Evolutionary conservation across 2,329 filamentous ascomycete genomes (phyloP).

Genomic region (Phialemonium atrogriseum): DNA sequence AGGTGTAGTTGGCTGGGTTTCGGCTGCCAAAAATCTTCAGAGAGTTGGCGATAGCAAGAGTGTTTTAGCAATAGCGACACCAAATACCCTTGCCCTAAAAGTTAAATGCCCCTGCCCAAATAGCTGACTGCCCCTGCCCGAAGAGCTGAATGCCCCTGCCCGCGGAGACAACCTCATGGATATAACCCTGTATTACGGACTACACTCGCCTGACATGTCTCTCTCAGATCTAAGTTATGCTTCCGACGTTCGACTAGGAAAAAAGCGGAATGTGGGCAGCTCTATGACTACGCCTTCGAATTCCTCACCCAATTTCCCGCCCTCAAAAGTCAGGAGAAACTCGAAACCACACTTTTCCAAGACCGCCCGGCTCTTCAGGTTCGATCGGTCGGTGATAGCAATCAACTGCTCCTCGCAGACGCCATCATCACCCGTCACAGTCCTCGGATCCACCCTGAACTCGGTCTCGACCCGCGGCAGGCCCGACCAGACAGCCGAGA

Average conservation of each 20-base stretch:
- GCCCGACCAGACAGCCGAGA: conserved; percentile 36
- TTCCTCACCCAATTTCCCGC: conserved; percentile 19
- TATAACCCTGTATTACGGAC: no score
- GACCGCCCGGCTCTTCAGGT: conserved; percentile 46
- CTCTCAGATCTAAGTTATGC: no score
- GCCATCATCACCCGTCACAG: conserved; percentile 19
- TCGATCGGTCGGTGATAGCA: conserved; percentile 39
- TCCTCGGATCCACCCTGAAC: conserved; percentile 31
- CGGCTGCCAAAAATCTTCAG: no score
- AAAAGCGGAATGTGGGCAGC: conserved; percentile 15
- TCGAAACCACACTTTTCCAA: conserved; percentile 48
- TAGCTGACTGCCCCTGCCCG: no score
- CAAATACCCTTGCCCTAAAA: no score
- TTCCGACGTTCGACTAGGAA: conserved; percentile 7
- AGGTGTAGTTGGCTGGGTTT: no score
- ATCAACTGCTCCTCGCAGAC: conserved; percentile 31
- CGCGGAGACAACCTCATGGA: no score
- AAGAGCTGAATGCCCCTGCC: no score
- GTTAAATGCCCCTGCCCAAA: no score
- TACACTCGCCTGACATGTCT: no score
- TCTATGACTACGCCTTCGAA: conserved; percentile 6
- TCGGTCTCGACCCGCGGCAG: conserved; percentile 37
- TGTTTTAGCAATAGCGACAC: no score
- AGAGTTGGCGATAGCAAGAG: no score
- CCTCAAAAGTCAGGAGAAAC: conserved; percentile 33